Percentiles rank a stretch among this genome's conserved stretches.
phyloP scores from a whole-genome alignment of 352 stramenopile genomes.

The Globisporangium carolinianum region DNA sequence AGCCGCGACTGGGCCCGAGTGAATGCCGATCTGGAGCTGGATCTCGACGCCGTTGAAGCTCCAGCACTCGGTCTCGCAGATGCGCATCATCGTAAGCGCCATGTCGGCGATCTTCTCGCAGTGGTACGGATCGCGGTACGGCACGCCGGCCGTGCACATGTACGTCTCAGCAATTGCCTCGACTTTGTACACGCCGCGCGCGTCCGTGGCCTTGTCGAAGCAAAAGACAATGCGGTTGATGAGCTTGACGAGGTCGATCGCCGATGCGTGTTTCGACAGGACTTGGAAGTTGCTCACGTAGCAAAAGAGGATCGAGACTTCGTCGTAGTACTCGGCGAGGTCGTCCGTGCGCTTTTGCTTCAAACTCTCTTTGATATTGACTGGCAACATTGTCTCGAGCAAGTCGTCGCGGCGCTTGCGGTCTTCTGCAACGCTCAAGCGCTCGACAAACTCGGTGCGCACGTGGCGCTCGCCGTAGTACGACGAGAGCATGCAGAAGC shows the following conservation, averaged over 20 bases:
- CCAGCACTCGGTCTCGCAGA: constrained; percentile 61
- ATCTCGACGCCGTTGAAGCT: constrained; percentile 70
- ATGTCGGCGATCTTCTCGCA: constrained; percentile 73
- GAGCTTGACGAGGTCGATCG: constrained; percentile 76
- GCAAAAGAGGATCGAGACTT: constrained; percentile 81
- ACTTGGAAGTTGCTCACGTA: constrained; percentile 79
- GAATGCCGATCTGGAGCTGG: constrained; percentile 79
- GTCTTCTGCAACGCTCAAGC: constrained; percentile 52
- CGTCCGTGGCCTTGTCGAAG: constrained; percentile 74
- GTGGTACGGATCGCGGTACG: constrained; percentile 54
- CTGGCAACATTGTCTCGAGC: constrained; percentile 67
- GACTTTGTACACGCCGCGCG: constrained; percentile 77
- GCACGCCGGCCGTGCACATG: constrained; percentile 68
- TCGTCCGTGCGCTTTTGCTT: constrained; percentile 63
- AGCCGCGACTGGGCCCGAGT: constrained; percentile 69
- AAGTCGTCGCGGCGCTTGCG: constrained; percentile 62
- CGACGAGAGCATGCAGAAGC: constrained; percentile 63
- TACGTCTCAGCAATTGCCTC: constrained; percentile 85
- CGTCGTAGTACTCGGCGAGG: constrained; percentile 63
- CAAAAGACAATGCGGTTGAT: constrained; percentile 86
- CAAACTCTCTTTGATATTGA: constrained; percentile 72
- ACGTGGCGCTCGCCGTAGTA: constrained; percentile 64
- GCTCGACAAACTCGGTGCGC: constrained; percentile 54
- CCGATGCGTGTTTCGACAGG: constrained; percentile 51
- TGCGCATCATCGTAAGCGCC: constrained; percentile 66